phyloP scores from a whole-genome alignment of 2,329 filamentous ascomycete genomes.

The Apiospora arundinis region DNA sequence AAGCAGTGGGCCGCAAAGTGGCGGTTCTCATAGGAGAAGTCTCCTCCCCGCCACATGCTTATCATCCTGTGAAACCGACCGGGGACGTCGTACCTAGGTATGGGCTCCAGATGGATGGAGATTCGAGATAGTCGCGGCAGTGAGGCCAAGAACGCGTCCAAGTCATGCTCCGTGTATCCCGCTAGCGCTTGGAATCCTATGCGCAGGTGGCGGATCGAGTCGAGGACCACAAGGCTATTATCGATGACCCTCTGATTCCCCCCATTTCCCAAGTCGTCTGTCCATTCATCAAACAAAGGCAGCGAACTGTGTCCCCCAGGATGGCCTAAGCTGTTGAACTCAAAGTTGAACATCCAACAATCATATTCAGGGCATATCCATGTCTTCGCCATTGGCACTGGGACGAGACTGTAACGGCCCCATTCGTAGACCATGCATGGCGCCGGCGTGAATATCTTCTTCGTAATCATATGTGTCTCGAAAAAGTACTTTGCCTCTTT shows the following conservation, averaged over 20 bases:
- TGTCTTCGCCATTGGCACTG: background rate
- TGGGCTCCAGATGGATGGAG: background rate
- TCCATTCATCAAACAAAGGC: background rate
- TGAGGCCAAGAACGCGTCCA: background rate
- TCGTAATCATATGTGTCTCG: background rate
- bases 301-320: background rate
- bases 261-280: background rate
- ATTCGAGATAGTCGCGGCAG: background rate
- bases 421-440: background rate
- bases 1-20: background rate
- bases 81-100: background rate
- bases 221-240: background rate
- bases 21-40: background rate
- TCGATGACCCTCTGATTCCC: background rate
- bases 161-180: background rate
- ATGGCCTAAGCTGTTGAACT: background rate
- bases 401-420: background rate
- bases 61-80: background rate
- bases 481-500: background rate
- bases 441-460: background rate
- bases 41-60: background rate
- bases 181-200: background rate
- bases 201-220: background rate
- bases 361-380: background rate
- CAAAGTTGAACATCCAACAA: slow-evolving; percentile 2